Evolutionary conservation across 345 rosid species (phyloP).

Genomic region (Syzygium grande): DNA sequence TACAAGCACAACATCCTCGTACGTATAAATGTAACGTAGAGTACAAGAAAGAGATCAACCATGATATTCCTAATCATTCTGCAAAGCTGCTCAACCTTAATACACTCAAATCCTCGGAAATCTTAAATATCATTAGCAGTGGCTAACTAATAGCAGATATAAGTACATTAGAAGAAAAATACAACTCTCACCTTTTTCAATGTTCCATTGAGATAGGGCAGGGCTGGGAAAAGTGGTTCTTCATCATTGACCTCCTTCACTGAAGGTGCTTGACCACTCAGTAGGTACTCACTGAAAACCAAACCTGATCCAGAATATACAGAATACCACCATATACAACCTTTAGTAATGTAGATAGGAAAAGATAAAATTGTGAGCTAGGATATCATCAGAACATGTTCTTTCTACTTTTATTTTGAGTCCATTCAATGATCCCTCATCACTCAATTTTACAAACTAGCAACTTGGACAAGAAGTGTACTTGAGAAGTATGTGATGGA

Average conservation of each 20-base stretch:
- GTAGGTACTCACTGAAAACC: constrained; percentile 89
- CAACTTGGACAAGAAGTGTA: not conserved
- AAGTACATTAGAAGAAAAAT: not conserved
- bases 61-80: not conserved
- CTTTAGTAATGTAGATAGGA: not conserved
- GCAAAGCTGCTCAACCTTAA: not conserved
- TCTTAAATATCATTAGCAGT: not conserved
- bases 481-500: not conserved
- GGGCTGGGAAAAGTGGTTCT: constrained; percentile 84
- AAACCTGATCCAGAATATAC: constrained; percentile 42
- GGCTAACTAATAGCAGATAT: not conserved
- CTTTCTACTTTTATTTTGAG: not conserved
- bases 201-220: constrained; percentile 28
- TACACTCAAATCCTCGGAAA: not conserved
- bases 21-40: not conserved
- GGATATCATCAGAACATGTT: not conserved
- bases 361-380: not conserved
- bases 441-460: not conserved
- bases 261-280: constrained; percentile 88
- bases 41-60: not conserved
- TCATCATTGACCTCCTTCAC: constrained; percentile 91
- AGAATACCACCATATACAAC: not conserved
- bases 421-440: not conserved
- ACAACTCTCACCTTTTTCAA: constrained; percentile 27
- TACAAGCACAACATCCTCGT: not conserved